A percentile compares a stretch with the other conserved stretches of the same genome.
Conservation (phyloP, 2,329 filamentous ascomycete species). For the Alternaria postmessia region DNA sequence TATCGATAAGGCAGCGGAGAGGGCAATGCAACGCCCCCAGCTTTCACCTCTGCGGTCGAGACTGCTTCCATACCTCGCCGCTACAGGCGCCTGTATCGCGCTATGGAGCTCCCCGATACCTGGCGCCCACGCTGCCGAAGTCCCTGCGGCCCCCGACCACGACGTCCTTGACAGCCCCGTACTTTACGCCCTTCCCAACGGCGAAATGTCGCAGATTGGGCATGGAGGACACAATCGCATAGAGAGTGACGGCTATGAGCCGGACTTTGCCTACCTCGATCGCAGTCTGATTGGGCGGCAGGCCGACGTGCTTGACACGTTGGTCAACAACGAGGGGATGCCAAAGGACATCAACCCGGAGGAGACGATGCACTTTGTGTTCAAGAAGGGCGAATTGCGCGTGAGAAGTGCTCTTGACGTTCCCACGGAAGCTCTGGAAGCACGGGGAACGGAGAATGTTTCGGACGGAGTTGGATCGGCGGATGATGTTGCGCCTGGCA, state of each 20-base stretch:
- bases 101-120: slow-evolving; percentile 67
- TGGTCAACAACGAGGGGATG: slow-evolving; percentile 71
- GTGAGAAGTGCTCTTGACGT: slow-evolving; percentile 47
- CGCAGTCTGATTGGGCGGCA: slow-evolving; percentile 70
- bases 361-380: slow-evolving; percentile 69
- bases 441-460: slow-evolving; percentile 21
- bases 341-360: slow-evolving; percentile 70
- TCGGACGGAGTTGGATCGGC: slow-evolving; percentile 4
- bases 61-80: slow-evolving; percentile 71
- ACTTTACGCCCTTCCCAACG: slow-evolving; percentile 42
- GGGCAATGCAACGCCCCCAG: slow-evolving; percentile 57
- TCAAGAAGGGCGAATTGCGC: slow-evolving; percentile 65
- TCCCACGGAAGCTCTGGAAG: slow-evolving; percentile 39
- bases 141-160: slow-evolving; percentile 35
- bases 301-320: slow-evolving; percentile 56
- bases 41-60: slow-evolving; percentile 76
- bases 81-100: slow-evolving; percentile 66
- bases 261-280: slow-evolving; percentile 69
- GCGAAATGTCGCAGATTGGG: slow-evolving; percentile 52
- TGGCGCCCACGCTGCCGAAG: slow-evolving; percentile 67
- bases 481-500: not conserved
- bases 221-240: slow-evolving; percentile 45
- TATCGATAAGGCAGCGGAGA: slow-evolving; percentile 35
- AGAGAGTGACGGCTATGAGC: slow-evolving; percentile 59
- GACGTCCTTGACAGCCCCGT: slow-evolving; percentile 21